Evolutionary conservation across 164 flowering plant genomes (phyloP).

Genomic region (Umbellularia californica): DNA sequence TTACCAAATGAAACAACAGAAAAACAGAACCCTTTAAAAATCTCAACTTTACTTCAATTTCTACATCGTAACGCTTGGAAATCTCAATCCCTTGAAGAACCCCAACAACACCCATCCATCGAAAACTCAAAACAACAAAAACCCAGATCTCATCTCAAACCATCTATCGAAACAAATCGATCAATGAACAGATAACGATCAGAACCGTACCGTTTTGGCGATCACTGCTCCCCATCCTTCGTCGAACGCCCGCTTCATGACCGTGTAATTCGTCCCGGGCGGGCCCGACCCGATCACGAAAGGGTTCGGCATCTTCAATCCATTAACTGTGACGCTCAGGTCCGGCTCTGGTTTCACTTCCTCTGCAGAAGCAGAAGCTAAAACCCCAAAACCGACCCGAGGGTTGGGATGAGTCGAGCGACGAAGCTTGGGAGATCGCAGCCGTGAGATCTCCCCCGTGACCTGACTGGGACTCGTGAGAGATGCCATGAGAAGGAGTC

Average conservation of each 20-base stretch:
- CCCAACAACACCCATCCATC: neutral
- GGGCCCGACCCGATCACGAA: conserved; percentile 99
- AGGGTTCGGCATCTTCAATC: conserved; percentile 90
- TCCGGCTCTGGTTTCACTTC: conserved; percentile 62
- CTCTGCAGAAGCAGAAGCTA: conserved; percentile 46
- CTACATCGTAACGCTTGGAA: no score
- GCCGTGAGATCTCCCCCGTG: conserved; percentile 1
- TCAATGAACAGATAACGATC: neutral
- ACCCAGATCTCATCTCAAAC: neutral
- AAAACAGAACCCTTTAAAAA: no score
- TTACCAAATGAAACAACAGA: no score
- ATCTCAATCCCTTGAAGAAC: neutral
- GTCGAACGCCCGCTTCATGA: conserved; percentile 96
- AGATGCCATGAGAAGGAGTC: conserved; percentile 13
- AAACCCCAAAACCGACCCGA: conserved; percentile 47
- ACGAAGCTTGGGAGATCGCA: conserved; percentile 8
- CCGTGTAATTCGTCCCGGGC: conserved; percentile 94
- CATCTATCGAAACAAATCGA: neutral
- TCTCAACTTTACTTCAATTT: no score
- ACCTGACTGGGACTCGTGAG: conserved; percentile 13
- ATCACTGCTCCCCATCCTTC: conserved; percentile 99
- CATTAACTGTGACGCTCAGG: conserved; percentile 88
- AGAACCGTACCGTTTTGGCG: conserved; percentile 73
- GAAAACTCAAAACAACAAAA: neutral
- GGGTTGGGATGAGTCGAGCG: conserved; percentile 1